Evolutionary conservation across 345 rosid species (phyloP).

Genomic region (Murraya koenigii): DNA sequence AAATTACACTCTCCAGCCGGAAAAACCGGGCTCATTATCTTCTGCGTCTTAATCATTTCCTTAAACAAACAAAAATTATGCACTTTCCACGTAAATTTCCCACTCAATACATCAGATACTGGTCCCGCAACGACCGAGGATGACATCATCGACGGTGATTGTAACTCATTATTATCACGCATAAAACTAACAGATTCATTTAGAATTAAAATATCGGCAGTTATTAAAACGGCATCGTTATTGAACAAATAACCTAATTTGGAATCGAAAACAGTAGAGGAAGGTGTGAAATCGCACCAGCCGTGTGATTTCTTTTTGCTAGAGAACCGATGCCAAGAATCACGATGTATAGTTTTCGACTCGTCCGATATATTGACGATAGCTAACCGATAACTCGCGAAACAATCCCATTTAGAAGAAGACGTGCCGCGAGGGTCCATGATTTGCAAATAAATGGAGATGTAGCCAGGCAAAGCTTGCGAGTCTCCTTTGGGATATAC

Average conservation of each 20-base stretch:
- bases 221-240: constrained; percentile 68
- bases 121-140: constrained; percentile 59
- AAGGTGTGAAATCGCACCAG: constrained; percentile 97
- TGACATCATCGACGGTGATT: constrained; percentile 44
- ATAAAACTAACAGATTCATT: constrained; percentile 81
- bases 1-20: constrained; percentile 97
- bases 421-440: constrained; percentile 91
- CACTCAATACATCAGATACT: constrained; percentile 80
- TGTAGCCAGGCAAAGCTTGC: constrained; percentile 91
- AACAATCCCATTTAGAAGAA: constrained; percentile 94
- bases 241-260: constrained; percentile 72
- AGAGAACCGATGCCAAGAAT: constrained; percentile 98
- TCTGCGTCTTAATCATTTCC: constrained; percentile 96
- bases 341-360: constrained; percentile 85
- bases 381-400: constrained; percentile 91
- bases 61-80: constrained; percentile 92
- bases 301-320: constrained; percentile 98
- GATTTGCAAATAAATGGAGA: constrained; percentile 91
- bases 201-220: constrained; percentile 86
- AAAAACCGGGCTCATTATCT: constrained; percentile 97
- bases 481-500: constrained; percentile 98
- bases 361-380: constrained; percentile 75
- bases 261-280: constrained; percentile 75
- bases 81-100: constrained; percentile 96
- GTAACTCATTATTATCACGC: constrained; percentile 79